These are phyloP conservation scores for Davidsoniella australis DNA, from an alignment of 2,329 filamentous ascomycete genomes.

Conservation along the genomic window DNA sequence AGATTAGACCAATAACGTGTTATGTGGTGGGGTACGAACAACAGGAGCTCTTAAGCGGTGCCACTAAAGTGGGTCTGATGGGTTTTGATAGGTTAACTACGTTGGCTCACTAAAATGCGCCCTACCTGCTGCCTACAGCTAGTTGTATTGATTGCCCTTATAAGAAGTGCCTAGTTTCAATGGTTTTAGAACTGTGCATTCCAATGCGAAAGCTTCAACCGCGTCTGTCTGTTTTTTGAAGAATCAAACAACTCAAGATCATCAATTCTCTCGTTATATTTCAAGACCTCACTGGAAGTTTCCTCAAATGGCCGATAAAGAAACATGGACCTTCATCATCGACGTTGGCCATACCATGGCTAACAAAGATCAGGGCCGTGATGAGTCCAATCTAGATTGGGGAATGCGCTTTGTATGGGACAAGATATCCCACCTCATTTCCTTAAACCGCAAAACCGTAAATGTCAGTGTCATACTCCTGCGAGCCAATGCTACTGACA, in stretches of 20 bases:
- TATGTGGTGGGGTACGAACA: background rate
- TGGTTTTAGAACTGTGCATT: no score
- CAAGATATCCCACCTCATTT: conserved; percentile 55
- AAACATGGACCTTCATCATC: conserved; percentile 81
- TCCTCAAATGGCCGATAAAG: conserved; percentile 67
- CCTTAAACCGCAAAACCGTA: conserved; percentile 48
- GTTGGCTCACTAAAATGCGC: conserved; percentile 6
- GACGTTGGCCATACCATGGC: conserved; percentile 81
- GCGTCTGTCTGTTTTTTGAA: background rate
- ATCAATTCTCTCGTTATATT: background rate
- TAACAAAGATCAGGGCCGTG: conserved; percentile 49
- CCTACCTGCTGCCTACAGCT: conserved; percentile 8
- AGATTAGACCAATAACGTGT: conserved; percentile 1
- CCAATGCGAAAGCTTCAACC: no score
- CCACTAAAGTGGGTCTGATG: background rate
- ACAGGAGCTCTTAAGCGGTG: no score
- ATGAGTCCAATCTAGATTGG: conserved; percentile 73
- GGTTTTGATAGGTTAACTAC: background rate
- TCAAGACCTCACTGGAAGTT: background rate
- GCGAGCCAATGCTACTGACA: conserved; percentile 59
- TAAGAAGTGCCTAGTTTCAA: no score
- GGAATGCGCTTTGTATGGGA: conserved; percentile 89
- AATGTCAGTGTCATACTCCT: conserved; percentile 68
- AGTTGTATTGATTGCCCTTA: background rate
- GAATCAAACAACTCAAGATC: background rate